phyloP scores from a whole-genome alignment of 768 basidiomycete species.

The Russula virescens region DNA sequence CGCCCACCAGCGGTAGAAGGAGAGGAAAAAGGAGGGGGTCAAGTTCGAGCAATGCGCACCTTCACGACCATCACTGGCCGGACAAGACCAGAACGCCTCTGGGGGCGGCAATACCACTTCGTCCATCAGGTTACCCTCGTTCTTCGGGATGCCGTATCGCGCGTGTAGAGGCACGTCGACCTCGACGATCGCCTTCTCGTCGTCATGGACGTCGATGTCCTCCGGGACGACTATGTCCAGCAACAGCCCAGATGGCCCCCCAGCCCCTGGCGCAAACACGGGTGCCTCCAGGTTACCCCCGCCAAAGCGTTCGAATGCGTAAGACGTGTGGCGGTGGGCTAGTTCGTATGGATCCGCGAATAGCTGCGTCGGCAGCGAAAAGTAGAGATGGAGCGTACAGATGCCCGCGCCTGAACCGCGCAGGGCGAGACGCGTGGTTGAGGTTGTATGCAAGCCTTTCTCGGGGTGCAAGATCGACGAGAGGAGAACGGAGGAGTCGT shows the following conservation, averaged over 20 bases:
- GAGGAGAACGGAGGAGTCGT: not conserved
- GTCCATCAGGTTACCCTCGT: not conserved
- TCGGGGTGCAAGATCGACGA: slow-evolving; percentile 2
- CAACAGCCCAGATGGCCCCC: slow-evolving; percentile 4
- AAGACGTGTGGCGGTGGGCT: not conserved
- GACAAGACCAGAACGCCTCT: slow-evolving; percentile 14
- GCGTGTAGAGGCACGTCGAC: slow-evolving; percentile 12
- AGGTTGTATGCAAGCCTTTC: slow-evolving; percentile 9
- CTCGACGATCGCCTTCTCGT: not conserved
- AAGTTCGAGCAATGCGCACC: not conserved
- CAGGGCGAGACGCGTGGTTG: not conserved
- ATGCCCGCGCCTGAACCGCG: not conserved
- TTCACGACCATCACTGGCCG: not conserved
- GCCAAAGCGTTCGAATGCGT: slow-evolving; percentile 17
- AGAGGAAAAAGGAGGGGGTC: not conserved
- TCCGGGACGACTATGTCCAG: slow-evolving; percentile 10
- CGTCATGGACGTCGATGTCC: not conserved
- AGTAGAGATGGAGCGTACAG: slow-evolving; percentile 9
- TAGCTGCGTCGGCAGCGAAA: slow-evolving; percentile 4
- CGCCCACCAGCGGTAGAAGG: not conserved
- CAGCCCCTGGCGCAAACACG: not conserved
- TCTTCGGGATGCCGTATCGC: slow-evolving; percentile 11
- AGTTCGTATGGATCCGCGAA: slow-evolving; percentile 14
- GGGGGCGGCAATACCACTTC: slow-evolving; percentile 7
- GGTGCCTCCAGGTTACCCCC: slow-evolving; percentile 14